These are phyloP conservation scores for Spencermartinsiella europaea DNA, from an alignment of 805 yeast species.

Conservation along the genomic window DNA sequence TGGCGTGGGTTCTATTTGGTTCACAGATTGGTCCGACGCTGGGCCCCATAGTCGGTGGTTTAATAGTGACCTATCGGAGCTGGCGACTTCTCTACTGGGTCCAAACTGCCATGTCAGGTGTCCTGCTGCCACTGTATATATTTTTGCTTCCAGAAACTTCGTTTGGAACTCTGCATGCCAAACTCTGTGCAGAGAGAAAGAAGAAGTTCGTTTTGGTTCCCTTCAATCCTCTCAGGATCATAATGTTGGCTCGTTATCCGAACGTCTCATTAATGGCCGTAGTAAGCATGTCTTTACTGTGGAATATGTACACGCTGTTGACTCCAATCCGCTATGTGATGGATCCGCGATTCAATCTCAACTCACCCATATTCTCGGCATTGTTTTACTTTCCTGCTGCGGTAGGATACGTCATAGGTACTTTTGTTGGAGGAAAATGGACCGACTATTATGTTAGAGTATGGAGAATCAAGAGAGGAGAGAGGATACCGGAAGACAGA, in stretches of 20 bases:
- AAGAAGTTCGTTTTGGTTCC: slow-evolving; percentile 39
- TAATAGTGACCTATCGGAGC: slow-evolving; percentile 43
- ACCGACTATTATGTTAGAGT: slow-evolving; percentile 46
- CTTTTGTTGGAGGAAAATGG: slow-evolving; percentile 48
- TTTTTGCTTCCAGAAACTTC: slow-evolving; percentile 43
- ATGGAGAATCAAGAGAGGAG: slow-evolving; percentile 39
- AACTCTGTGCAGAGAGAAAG: slow-evolving; percentile 13
- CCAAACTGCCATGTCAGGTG: slow-evolving; percentile 41
- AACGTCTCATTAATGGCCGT: slow-evolving; percentile 30
- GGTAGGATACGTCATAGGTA: slow-evolving; percentile 46
- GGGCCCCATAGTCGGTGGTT: slow-evolving; percentile 51
- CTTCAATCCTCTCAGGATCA: slow-evolving; percentile 45
- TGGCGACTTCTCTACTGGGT: slow-evolving; percentile 55
- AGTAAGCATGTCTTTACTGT: slow-evolving; percentile 38
- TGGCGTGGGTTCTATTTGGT: slow-evolving; percentile 46
- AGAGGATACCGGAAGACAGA: slow-evolving; percentile 50
- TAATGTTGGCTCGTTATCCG: slow-evolving; percentile 39
- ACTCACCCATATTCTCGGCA: slow-evolving; percentile 45
- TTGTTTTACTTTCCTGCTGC: slow-evolving; percentile 56
- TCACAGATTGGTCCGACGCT: slow-evolving; percentile 51
- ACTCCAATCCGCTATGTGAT: slow-evolving; percentile 54
- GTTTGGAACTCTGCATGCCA: slow-evolving; percentile 8
- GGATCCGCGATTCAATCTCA: slow-evolving; percentile 49
- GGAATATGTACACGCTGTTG: slow-evolving; percentile 46
- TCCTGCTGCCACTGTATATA: slow-evolving; percentile 33